These are phyloP conservation scores for Leccinum uliginosum DNA, from an alignment of 768 basidiomycete genomes.

Conservation along the genomic window DNA sequence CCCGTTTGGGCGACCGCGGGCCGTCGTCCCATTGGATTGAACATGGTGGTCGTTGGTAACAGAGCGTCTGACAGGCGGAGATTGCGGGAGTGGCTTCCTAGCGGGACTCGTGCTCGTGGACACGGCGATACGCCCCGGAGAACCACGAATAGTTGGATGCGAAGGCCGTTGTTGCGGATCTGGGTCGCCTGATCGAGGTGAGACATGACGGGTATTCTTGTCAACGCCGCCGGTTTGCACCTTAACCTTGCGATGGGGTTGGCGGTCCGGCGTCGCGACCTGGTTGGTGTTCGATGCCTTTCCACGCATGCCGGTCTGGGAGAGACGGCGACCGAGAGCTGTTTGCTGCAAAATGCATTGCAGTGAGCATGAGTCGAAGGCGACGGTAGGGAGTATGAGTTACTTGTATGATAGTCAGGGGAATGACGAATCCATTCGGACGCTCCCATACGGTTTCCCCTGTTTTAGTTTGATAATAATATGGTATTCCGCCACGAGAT, in stretches of 20 bases:
- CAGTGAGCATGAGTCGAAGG: slow-evolving; percentile 3
- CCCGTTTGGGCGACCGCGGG: slow-evolving; percentile 33
- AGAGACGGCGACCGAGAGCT: slow-evolving; percentile 65
- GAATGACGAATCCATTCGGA: slow-evolving; percentile 88
- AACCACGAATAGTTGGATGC: slow-evolving; percentile 30
- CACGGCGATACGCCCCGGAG: slow-evolving; percentile 28
- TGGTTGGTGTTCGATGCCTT: slow-evolving; percentile 8
- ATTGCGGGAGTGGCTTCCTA: slow-evolving; percentile 24
- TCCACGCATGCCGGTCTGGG: slow-evolving; percentile 43
- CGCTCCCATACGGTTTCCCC: slow-evolving; percentile 91
- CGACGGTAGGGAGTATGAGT: slow-evolving; percentile 13
- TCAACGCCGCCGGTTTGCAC: slow-evolving; percentile 33
- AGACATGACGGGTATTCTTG: slow-evolving; percentile 30
- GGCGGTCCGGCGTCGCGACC: slow-evolving; percentile 25
- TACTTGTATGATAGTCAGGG: slow-evolving; percentile 83
- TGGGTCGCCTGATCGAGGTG: slow-evolving; percentile 22
- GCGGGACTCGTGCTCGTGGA: slow-evolving; percentile 19
- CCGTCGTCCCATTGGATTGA: slow-evolving; percentile 21
- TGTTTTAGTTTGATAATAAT: slow-evolving; percentile 93
- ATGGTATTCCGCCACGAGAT: slow-evolving; percentile 75
- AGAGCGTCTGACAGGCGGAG: slow-evolving; percentile 29
- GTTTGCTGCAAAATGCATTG: slow-evolving; percentile 49
- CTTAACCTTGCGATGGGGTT: slow-evolving; percentile 35
- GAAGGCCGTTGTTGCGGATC: slow-evolving; percentile 30
- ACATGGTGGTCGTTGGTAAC: slow-evolving; percentile 29